phyloP scores from a whole-genome alignment of 345 rosid genomes.

The Euphorbia lathyris region DNA sequence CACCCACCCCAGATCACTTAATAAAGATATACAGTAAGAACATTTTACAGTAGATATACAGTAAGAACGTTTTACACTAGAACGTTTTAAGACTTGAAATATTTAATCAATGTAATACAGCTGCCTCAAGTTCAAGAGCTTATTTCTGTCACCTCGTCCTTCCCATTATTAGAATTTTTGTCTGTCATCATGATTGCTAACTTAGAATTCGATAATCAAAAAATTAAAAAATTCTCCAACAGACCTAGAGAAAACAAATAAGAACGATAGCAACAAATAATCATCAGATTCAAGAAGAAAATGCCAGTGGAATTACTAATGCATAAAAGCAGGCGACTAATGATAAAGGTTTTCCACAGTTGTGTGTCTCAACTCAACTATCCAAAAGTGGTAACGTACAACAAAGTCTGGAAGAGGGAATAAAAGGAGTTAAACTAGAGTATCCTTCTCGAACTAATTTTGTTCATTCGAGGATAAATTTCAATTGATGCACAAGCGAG shows the following conservation, averaged over 20 bases:
- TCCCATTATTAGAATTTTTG: slow-evolving; percentile 34
- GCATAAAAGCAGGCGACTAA: too few relatives aligned
- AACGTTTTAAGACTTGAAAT: neutral
- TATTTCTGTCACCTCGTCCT: slow-evolving; percentile 59
- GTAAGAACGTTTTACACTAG: neutral
- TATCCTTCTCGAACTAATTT: neutral
- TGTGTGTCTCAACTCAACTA: too few relatives aligned
- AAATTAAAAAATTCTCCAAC: neutral
- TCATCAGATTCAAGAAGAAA: too few relatives aligned
- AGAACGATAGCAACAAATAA: neutral
- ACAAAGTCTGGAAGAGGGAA: too few relatives aligned
- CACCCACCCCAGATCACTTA: too few relatives aligned
- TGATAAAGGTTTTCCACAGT: too few relatives aligned
- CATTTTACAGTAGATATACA: too few relatives aligned
- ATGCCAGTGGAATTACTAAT: too few relatives aligned
- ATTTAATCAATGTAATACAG: too few relatives aligned
- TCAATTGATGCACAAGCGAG: neutral
- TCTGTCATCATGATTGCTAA: slow-evolving; percentile 47
- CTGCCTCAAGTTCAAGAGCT: too few relatives aligned
- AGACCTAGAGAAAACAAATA: neutral
- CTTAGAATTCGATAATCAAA: neutral
- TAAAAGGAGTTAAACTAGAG: neutral
- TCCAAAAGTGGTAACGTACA: too few relatives aligned
- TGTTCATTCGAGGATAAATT: neutral
- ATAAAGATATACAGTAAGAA: too few relatives aligned